Evolutionary conservation across 306 rosid genomes (phyloP).

Genomic region (Canavalia gladiata): DNA sequence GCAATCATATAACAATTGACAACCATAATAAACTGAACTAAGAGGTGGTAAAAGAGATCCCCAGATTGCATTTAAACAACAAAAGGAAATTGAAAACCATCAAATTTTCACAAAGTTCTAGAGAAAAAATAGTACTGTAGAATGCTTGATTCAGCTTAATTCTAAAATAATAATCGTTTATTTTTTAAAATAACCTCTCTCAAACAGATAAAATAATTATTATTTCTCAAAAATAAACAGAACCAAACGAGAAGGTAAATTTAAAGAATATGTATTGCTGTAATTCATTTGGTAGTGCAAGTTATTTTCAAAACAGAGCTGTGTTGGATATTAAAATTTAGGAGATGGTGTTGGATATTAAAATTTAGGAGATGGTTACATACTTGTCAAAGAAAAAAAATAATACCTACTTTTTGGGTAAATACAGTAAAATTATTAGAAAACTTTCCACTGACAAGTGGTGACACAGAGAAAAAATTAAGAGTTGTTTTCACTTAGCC

Average conservation of each 20-base stretch:
- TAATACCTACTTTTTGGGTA: background rate
- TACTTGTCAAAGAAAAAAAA: background rate
- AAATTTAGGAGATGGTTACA: background rate
- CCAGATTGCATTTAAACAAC: background rate
- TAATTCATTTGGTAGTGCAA: background rate
- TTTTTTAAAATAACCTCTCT: too few species aligned
- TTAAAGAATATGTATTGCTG: background rate
- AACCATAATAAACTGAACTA: background rate
- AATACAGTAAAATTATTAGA: background rate
- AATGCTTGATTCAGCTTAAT: too few species aligned
- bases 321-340: background rate
- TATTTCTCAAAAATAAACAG: too few species aligned
- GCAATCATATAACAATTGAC: background rate
- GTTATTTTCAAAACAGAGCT: background rate
- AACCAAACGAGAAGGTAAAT: too few species aligned
- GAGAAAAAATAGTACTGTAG: too few species aligned
- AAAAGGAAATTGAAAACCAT: background rate
- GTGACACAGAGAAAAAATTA: background rate
- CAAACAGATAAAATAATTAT: too few species aligned
- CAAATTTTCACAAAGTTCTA: background rate
- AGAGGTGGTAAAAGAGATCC: background rate
- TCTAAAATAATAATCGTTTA: too few species aligned
- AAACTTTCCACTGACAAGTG: background rate
- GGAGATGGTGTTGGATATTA: background rate
- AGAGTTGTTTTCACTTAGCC: slow-evolving; percentile 47